Base-by-base conservation (phyloP, 352 stramenopile species). In the Globisporangium camurandrum region DNA sequence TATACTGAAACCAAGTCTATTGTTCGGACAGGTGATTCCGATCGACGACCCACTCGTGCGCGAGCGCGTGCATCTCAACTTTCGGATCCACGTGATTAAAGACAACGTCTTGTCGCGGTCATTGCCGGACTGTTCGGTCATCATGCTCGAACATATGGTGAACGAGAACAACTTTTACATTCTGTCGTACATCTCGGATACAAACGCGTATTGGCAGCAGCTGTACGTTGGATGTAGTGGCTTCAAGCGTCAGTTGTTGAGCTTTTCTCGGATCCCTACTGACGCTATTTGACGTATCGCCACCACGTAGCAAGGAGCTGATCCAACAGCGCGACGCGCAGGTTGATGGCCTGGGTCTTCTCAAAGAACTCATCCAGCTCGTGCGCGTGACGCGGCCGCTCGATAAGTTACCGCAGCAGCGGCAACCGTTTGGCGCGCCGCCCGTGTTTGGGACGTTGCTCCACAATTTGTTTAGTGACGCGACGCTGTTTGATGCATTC, bases 151-250 rank as follows among this genome's bases (percentile, higher is more conserved):
- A 31, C 77, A 88, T 48, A 79, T 93, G 54, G 52, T 77, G 39
- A 91, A 91, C 57, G 82, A 93, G 47, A 90, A 93, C 66, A 93
- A 88, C 54, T 90, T 74, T 54, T 58, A 83, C 52, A 93, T 93
- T 38, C 57, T 93, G 24, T 75, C 77, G 40, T 93, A 88, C 48
- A 80, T 93, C 52, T 84, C 66, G 12, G 77, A 91, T 49, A 68
- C 66, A 17, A 66, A 88, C 38, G 60, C 73, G 24, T 93, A 91
- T 56, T 86, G 73, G 65, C 65, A 82, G 44, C 19, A 59, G 23
- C 75, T 83, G 73, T 85, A 77, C 49, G 71, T 69, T 8, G 23
- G 1, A n/a, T n/a, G n/a, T n/a, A n/a, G n/a, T n/a, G n/a, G n/a
- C n/a, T n/a, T n/a, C n/a, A n/a, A n/a, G n/a, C n/a, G n/a, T n/a